Percentiles rank a stretch among this genome's conserved stretches.
phyloP scores from a whole-genome alignment of 2,329 filamentous ascomycete genomes.

The Didymella segeticola region DNA sequence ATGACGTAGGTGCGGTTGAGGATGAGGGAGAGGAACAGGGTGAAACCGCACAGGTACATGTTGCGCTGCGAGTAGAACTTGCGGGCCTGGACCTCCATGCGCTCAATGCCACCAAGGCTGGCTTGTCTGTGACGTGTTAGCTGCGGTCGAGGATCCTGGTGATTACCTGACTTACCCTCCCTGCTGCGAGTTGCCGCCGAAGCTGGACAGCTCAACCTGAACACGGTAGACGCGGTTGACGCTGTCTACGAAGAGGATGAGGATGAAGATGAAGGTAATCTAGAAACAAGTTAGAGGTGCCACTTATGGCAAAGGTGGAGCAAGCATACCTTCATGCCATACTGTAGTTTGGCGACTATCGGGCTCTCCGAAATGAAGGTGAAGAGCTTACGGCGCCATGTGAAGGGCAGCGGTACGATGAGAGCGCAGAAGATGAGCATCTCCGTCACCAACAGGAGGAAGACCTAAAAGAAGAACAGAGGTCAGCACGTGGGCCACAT shows the following conservation, averaged over 20 bases:
- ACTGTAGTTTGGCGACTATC: conserved; percentile 88
- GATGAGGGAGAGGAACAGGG: conserved; percentile 96
- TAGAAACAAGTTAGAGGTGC: conserved; percentile 40
- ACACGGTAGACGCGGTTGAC: conserved; percentile 97
- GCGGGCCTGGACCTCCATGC: conserved; percentile 97
- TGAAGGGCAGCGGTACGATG: conserved; percentile 88
- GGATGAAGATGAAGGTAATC: conserved; percentile 98
- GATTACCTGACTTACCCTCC: conserved; percentile 56
- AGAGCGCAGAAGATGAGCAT: conserved; percentile 82
- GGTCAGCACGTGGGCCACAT: conserved; percentile 39
- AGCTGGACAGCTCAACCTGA: conserved; percentile 81
- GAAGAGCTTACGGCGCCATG: conserved; percentile 83
- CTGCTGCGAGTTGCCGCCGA: conserved; percentile 66
- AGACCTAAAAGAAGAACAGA: conserved; percentile 65
- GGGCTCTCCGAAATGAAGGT: conserved; percentile 94
- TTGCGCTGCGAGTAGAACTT: conserved; percentile 99
- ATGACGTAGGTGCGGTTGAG: conserved; percentile 98
- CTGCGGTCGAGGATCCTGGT: neutral
- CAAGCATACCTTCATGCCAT: conserved; percentile 80
- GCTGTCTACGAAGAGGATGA: conserved; percentile 97
- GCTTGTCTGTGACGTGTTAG: conserved; percentile 59
- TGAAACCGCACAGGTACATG: conserved; percentile 99
- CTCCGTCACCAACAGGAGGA: conserved; percentile 81
- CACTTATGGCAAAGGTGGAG: neutral
- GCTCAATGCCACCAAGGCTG: conserved; percentile 83